Conservation (phyloP, 352 stramenopile species). For the Globisporangium sylvaticum region DNA sequence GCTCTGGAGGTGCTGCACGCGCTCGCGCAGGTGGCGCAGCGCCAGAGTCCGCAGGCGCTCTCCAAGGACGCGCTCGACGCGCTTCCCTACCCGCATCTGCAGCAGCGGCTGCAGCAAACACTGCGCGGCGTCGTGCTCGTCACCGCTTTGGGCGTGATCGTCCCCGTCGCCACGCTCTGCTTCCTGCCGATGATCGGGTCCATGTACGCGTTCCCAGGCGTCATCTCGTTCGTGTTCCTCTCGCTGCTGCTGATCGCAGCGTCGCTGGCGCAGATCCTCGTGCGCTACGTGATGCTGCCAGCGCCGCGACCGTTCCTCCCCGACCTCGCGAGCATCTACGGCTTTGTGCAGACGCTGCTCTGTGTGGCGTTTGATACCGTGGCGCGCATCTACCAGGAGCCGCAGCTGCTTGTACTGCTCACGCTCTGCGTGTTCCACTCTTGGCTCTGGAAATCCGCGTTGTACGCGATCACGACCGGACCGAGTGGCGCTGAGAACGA, state of each 20-base stretch:
- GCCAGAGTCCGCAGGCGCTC: constrained; percentile 3
- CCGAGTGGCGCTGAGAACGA: background rate
- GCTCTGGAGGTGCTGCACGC: constrained; percentile 48
- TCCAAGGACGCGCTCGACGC: background rate
- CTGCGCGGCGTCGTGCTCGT: constrained; percentile 43
- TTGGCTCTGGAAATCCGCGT: constrained; percentile 40
- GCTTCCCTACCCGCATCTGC: constrained; percentile 37
- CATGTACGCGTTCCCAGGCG: constrained; percentile 28
- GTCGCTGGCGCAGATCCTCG: constrained; percentile 30
- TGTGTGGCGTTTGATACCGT: constrained; percentile 31
- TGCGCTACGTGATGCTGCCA: constrained; percentile 45
- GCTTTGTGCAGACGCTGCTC: constrained; percentile 31
- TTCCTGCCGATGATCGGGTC: constrained; percentile 27
- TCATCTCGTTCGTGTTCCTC: constrained; percentile 24
- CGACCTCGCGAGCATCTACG: constrained; percentile 20
- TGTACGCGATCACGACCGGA: constrained; percentile 11
- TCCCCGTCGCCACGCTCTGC: constrained; percentile 27
- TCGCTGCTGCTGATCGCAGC: constrained; percentile 17
- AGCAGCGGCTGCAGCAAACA: constrained; percentile 54
- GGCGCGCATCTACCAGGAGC: constrained; percentile 32
- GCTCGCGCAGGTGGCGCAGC: constrained; percentile 28
- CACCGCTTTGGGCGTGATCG: constrained; percentile 12
- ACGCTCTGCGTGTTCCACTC: constrained; percentile 40
- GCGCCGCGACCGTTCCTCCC: constrained; percentile 21
- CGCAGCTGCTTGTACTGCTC: constrained; percentile 41